A percentile compares a stretch with the other conserved stretches of the same genome.
Conservation (phyloP, 352 stramenopile genomes). For the Globisporangium nunn region DNA sequence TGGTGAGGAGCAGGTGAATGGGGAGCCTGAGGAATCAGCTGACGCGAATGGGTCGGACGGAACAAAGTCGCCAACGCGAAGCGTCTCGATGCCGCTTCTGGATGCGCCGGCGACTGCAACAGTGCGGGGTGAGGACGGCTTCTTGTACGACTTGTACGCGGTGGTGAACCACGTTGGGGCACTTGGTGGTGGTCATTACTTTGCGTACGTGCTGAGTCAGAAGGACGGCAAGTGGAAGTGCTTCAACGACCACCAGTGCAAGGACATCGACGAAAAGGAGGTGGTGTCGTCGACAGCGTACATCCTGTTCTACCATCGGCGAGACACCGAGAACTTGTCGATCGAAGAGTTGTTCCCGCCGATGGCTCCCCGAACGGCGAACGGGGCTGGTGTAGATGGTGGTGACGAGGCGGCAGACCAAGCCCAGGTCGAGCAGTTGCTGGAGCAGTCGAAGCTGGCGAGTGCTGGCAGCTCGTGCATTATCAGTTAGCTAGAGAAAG, state of each 20-base stretch:
- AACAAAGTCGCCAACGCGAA: conserved; percentile 2
- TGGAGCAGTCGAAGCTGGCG: conserved; percentile 58
- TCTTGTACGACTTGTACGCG: conserved; percentile 95
- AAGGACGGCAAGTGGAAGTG: conserved; percentile 94
- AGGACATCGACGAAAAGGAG: conserved; percentile 82
- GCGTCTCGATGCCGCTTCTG: conserved; percentile 26
- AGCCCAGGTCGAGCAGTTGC: conserved; percentile 56
- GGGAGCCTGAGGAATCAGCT: neutral
- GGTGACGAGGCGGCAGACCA: conserved; percentile 41
- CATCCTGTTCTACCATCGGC: conserved; percentile 87
- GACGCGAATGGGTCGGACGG: neutral
- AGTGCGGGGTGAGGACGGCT: conserved; percentile 39
- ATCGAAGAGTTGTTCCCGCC: conserved; percentile 79
- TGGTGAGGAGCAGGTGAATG: neutral
- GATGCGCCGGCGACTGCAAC: conserved; percentile 55
- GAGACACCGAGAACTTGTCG: conserved; percentile 51
- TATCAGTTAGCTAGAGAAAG: conserved; percentile 32
- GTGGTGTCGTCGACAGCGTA: conserved; percentile 85
- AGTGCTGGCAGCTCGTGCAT: conserved; percentile 40
- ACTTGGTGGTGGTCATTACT: conserved; percentile 94
- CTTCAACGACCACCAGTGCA: conserved; percentile 95
- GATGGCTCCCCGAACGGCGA: conserved; percentile 20
- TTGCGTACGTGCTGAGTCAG: conserved; percentile 78
- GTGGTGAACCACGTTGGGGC: conserved; percentile 97
- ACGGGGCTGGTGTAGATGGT: conserved; percentile 6